Conservation (phyloP, 75 land plant genomes). For the Ceratopteris richardii region DNA sequence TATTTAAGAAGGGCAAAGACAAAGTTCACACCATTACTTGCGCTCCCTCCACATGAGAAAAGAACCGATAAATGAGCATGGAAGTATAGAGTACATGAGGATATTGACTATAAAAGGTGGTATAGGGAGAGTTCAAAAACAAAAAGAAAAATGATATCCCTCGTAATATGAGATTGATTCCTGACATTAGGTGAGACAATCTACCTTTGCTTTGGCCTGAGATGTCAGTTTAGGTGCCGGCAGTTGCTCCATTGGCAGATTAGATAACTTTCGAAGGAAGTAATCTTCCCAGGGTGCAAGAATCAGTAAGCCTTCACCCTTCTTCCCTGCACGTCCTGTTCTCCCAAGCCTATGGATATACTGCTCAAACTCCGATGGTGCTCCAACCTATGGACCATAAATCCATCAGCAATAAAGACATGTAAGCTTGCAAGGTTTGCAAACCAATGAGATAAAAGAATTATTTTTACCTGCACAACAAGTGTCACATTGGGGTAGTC, state of each 20-base stretch:
- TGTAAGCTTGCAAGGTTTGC: background rate
- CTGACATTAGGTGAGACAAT: too few species aligned
- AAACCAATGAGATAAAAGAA: conserved; percentile 54
- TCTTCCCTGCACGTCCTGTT: conserved; percentile 98
- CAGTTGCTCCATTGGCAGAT: conserved; percentile 63
- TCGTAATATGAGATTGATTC: too few species aligned
- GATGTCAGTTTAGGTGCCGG: conserved; percentile 1
- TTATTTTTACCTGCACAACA: conserved; percentile 76
- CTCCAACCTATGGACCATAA: conserved; percentile 51
- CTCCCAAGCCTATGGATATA: conserved; percentile 95
- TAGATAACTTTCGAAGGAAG: conserved; percentile 57
- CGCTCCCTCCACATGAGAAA: too few species aligned
- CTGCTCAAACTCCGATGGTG: conserved; percentile 81
- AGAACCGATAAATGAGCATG: too few species aligned
- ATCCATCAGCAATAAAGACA: background rate
- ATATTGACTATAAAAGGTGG: too few species aligned
- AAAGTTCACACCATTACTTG: too few species aligned
- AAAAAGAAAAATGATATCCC: too few species aligned
- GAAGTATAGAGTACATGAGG: too few species aligned
- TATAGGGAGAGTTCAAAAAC: too few species aligned
- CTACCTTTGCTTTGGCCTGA: background rate
- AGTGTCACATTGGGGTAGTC: conserved; percentile 99
- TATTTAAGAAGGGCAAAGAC: too few species aligned
- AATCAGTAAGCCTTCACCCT: conserved; percentile 79
- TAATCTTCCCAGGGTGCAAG: conserved; percentile 88